phyloP scores from a whole-genome alignment of 169 alveolate species.

The Babesia bigemina region DNA sequence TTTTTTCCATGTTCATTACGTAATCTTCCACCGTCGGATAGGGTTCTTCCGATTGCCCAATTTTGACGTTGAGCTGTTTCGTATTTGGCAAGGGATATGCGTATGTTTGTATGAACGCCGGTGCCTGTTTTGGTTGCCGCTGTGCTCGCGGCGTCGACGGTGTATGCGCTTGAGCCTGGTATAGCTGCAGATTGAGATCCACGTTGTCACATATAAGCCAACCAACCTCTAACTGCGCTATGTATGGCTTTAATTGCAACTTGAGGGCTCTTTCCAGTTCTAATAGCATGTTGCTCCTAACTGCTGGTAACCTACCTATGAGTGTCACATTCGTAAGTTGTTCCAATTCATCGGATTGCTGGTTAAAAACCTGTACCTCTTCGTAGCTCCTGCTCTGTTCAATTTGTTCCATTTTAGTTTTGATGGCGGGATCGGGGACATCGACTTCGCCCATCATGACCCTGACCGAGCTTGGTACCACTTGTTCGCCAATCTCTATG shows the following conservation, averaged over 20 bases:
- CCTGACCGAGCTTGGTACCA: conserved; percentile 67
- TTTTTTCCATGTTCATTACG: conserved; percentile 82
- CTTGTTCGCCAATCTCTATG: conserved; percentile 32
- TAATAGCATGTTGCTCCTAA: neutral
- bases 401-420: conserved; percentile 64
- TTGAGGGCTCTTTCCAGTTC: conserved; percentile 60
- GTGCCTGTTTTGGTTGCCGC: neutral
- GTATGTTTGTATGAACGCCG: conserved; percentile 44
- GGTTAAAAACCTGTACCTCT: conserved; percentile 65
- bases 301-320: conserved; percentile 35
- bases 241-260: conserved; percentile 48
- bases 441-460: conserved; percentile 68
- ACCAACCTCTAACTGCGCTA: conserved; percentile 39
- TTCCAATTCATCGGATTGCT: conserved; percentile 56
- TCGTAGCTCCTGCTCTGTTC: conserved; percentile 64
- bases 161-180: neutral
- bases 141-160: neutral
- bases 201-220: neutral
- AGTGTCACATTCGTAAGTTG: conserved; percentile 62
- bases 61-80: conserved; percentile 74
- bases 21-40: conserved; percentile 80
- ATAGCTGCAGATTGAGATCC: neutral
- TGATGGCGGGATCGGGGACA: conserved; percentile 55
- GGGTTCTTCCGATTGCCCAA: conserved; percentile 77
- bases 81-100: conserved; percentile 34